Percentiles rank a stretch among this genome's conserved stretches.
Evolutionary conservation across 768 basidiomycete species (phyloP).

Genomic region (Termitomyces bulborhizus): DNA sequence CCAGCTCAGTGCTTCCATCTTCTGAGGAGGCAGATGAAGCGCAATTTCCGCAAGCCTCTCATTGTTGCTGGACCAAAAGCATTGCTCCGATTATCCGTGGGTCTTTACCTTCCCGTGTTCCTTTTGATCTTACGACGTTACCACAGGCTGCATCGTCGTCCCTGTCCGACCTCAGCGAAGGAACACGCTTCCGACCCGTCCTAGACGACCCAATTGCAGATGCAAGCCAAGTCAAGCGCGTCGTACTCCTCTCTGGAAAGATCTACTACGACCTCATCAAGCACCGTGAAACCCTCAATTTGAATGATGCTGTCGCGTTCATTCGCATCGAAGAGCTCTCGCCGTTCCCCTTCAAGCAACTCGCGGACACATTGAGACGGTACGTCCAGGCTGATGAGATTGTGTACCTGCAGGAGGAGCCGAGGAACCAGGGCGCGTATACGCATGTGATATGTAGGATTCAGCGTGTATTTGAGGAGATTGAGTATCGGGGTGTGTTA

Average conservation of each 20-base stretch:
- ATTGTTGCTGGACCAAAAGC: constrained; percentile 84
- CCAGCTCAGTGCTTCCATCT: constrained; percentile 93
- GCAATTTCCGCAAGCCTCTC: constrained; percentile 85
- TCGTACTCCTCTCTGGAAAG: constrained; percentile 80
- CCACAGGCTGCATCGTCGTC: constrained; percentile 66
- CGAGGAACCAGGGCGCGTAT: constrained; percentile 83
- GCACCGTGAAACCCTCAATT: constrained; percentile 46
- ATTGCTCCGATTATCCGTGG: constrained; percentile 67
- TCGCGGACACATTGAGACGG: constrained; percentile 37
- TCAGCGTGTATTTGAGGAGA: constrained; percentile 37
- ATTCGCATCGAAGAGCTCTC: constrained; percentile 81
- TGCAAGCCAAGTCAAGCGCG: constrained; percentile 40
- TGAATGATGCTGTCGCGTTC: constrained; percentile 53
- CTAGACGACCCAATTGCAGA: constrained; percentile 44
- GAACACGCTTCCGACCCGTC: constrained; percentile 64
- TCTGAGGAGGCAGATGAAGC: constrained; percentile 75
- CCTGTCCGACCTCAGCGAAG: constrained; percentile 52
- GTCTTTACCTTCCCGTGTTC: neutral
- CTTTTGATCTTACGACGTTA: neutral
- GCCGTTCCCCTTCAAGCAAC: constrained; percentile 73
- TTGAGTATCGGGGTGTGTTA: constrained; percentile 28
- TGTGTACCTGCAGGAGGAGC: constrained; percentile 83
- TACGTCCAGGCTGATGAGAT: constrained; percentile 40
- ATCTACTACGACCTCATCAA: constrained; percentile 83
- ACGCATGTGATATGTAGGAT: constrained; percentile 58